These are phyloP conservation scores for Cyclostephanos tholiformis DNA, from an alignment of 108 stramenopile genomes.

Conservation along the genomic window DNA sequence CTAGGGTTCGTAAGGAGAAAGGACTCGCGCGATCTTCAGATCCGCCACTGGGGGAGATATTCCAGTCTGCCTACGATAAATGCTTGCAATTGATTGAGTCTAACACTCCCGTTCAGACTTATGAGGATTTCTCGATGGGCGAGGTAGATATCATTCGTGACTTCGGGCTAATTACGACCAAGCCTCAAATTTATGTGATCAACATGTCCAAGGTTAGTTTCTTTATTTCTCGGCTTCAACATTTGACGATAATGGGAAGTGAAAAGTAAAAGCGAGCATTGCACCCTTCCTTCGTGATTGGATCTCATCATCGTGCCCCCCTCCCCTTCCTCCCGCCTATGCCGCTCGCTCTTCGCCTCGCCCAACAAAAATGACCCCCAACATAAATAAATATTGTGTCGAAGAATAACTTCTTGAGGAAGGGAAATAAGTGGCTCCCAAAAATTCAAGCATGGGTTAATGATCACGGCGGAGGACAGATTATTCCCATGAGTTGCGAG, in stretches of 20 bases:
- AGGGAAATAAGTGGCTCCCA: slow-evolving; percentile 95
- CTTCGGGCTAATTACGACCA: slow-evolving; percentile 95
- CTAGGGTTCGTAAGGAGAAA: slow-evolving; percentile 82
- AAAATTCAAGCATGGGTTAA: slow-evolving; percentile 96
- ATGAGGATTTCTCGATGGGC: slow-evolving; percentile 78
- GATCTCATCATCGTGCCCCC: background rate
- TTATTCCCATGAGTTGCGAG: slow-evolving; percentile 97
- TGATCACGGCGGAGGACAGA: slow-evolving; percentile 94
- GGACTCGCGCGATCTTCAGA: slow-evolving; percentile 72
- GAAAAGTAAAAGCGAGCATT: background rate
- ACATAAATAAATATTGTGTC: slow-evolving; percentile 41
- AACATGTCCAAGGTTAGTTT: slow-evolving; percentile 61
- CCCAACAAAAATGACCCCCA: background rate
- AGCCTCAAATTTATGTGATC: slow-evolving; percentile 97
- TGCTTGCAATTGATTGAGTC: slow-evolving; percentile 72
- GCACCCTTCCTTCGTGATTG: background rate
- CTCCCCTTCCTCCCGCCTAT: background rate
- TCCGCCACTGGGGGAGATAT: slow-evolving; percentile 68
- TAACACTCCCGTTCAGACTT: slow-evolving; percentile 84
- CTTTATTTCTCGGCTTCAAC: background rate
- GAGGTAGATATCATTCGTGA: slow-evolving; percentile 89
- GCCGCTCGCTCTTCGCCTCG: background rate
- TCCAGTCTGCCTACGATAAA: slow-evolving; percentile 77
- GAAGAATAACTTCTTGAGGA: slow-evolving; percentile 94
- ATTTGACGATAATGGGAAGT: background rate